phyloP scores from a whole-genome alignment of 179 eudicot genomes.

The Nepenthes alata region DNA sequence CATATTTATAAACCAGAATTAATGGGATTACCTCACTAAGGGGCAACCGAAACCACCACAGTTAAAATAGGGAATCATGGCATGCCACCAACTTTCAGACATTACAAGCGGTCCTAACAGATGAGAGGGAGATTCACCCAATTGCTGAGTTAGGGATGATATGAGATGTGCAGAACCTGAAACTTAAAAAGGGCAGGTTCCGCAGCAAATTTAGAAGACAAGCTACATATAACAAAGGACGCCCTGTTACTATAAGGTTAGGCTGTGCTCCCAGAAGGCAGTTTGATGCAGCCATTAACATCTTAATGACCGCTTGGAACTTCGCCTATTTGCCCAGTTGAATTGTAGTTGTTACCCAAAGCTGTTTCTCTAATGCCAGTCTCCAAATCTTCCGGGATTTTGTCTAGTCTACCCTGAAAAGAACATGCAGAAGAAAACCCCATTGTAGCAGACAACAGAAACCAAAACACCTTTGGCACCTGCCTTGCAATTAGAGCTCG shows the following conservation, averaged over 20 bases:
- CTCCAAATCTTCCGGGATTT: conserved; percentile 37
- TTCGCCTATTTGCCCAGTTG: conserved; percentile 25
- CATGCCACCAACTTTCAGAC: no score
- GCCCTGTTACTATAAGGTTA: conserved; percentile 34
- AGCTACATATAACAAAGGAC: conserved; percentile 8
- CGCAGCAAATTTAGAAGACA: conserved; percentile 18
- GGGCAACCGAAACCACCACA: no score
- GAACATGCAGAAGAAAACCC: not conserved
- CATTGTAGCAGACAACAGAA: not conserved
- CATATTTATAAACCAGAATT: not conserved
- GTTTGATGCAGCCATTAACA: conserved; percentile 10
- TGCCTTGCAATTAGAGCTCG: no score
- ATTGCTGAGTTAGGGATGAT: conserved; percentile 4
- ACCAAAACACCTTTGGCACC: no score
- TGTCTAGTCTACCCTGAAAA: conserved; percentile 77
- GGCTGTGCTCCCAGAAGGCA: conserved; percentile 23
- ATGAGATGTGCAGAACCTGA: conserved; percentile 13
- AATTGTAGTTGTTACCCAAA: conserved; percentile 20
- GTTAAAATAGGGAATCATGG: no score
- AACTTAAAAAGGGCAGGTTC: conserved; percentile 18
- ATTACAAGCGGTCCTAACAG: not conserved
- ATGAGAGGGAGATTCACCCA: not conserved
- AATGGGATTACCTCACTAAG: no score
- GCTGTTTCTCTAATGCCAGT: conserved; percentile 30
- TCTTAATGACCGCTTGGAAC: conserved; percentile 20